Base-by-base conservation (phyloP, 2,329 filamentous ascomycete genomes). In the Penicillium sclerotiorum region DNA sequence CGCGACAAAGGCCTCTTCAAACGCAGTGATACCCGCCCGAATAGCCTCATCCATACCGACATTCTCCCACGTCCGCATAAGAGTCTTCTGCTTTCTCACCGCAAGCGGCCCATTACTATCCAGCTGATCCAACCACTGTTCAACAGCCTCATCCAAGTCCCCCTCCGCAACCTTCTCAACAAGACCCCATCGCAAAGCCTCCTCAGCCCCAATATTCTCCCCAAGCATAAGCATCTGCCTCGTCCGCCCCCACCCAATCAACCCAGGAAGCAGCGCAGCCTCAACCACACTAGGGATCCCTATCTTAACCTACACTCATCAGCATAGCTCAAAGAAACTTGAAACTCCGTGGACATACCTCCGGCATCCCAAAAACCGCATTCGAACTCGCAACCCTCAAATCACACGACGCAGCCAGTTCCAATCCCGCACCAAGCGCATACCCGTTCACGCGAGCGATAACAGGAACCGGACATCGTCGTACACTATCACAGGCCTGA, bases 251-350 rank as follows among this genome's bases (percentile, higher is more conserved):
- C 68, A 68, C 2, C 71, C 70, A 38, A 73, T 71, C 28, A 72
- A 52, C 1, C 63, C 61, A 13, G 70, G 69, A 11, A 73, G 51
- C 6, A 72, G 49, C 3, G 69, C 69, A 6, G 71, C 68, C 58
- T 73, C 68, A 17, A 74, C 67, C 1, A 73, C 71, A 27, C 65
- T 68, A 2, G 71, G 71, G 4, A 73, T 66, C 0, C 70, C 71
- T 12, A 73, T 58, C 25, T 53, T 58, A 3, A 58, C 57, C 58
- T 60, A 13, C 7, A 8, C 11, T 5, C 23, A 32, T 42, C n/a
- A 42, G 38, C 23, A 41, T 11, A 6, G 20, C 13, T 22, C 5
- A 20, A 15, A 25, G 21, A 12, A 32, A 18, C n/a, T n/a, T n/a
- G n/a, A n/a, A n/a, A n/a, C n/a, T n/a, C n/a, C n/a, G n/a, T 33